These are phyloP conservation scores for Trametes sp. DNA, from an alignment of 1,284 basidiomycete genomes.

Conservation along the genomic window DNA sequence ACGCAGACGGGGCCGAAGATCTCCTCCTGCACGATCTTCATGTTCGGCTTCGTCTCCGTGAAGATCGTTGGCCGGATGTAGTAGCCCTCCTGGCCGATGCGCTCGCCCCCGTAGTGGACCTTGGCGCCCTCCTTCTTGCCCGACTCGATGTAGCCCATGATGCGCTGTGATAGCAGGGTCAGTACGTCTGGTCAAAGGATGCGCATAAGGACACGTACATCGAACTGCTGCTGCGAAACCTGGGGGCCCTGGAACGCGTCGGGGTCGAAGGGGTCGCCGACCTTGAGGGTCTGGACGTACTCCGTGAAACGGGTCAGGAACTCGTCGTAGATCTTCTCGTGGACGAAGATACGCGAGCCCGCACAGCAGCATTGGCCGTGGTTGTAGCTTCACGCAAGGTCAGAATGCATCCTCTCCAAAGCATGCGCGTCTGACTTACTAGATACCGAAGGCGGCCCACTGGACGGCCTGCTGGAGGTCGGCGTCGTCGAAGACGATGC, in stretches of 20 bases:
- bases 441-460: conserved; percentile 86
- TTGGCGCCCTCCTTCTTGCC: conserved; percentile 89
- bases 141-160: conserved; percentile 89
- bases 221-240: conserved; percentile 75
- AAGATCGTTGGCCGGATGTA: conserved; percentile 90
- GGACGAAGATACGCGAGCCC: conserved; percentile 87
- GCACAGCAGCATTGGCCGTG: conserved; percentile 89
- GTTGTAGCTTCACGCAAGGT: conserved; percentile 61
- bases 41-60: conserved; percentile 76
- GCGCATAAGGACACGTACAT: conserved; percentile 49
- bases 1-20: conserved; percentile 90
- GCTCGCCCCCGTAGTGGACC: conserved; percentile 79
- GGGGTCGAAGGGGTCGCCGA: conserved; percentile 83
- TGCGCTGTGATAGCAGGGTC: conserved; percentile 53
- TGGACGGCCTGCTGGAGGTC: conserved; percentile 81
- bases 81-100: conserved; percentile 77
- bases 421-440: conserved; percentile 51
- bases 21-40: conserved; percentile 92
- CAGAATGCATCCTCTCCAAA: conserved; percentile 3
- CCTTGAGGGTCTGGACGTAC: conserved; percentile 62
- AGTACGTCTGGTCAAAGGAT: background rate
- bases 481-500: conserved; percentile 77
- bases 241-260: conserved; percentile 89
- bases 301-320: conserved; percentile 71
- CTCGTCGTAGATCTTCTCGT: conserved; percentile 82